These are phyloP conservation scores for Coccomyxa subellipsoidea DNA, from an alignment of 163 green algal species.

Conservation along the genomic window DNA sequence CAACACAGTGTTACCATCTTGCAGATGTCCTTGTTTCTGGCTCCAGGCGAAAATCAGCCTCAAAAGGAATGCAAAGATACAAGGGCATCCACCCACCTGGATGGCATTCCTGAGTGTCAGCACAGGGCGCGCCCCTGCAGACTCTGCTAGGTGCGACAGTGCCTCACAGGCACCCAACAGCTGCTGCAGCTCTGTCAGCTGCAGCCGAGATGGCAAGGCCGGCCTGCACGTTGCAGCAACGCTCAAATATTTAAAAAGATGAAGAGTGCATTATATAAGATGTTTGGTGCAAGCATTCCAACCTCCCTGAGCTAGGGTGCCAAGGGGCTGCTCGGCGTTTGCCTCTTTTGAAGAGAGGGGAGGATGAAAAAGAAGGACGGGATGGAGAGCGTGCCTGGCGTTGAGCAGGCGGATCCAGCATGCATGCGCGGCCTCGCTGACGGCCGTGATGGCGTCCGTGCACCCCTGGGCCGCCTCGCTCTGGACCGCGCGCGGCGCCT, in stretches of 20 bases:
- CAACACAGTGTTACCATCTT: background rate
- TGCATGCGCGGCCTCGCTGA: slow-evolving; percentile 22
- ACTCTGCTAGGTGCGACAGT: slow-evolving; percentile 20
- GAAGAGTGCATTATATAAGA: too few relatives aligned
- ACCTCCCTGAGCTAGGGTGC: background rate
- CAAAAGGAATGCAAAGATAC: too few relatives aligned
- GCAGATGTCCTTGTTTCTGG: too few relatives aligned
- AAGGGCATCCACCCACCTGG: slow-evolving; percentile 2
- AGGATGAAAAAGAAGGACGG: background rate
- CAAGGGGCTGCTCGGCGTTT: background rate
- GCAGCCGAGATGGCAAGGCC: slow-evolving; percentile 8
- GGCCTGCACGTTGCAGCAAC: slow-evolving; percentile 12
- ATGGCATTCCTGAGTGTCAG: slow-evolving; percentile 26
- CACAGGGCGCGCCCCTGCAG: slow-evolving; percentile 14
- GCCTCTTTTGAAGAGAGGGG: background rate
- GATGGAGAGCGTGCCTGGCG: background rate
- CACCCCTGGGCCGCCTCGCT: background rate
- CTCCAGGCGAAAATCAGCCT: too few relatives aligned
- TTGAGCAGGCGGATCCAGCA: slow-evolving; percentile 30
- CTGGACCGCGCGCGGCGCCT: background rate
- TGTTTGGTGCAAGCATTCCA: too few relatives aligned
- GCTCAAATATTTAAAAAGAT: too few relatives aligned
- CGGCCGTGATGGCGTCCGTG: slow-evolving; percentile 9
- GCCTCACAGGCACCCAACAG: slow-evolving; percentile 30
- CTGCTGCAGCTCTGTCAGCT: slow-evolving; percentile 33